Conservation (phyloP, 192 early-diverging fungal genomes). For the Rhizophagus prolifer region DNA sequence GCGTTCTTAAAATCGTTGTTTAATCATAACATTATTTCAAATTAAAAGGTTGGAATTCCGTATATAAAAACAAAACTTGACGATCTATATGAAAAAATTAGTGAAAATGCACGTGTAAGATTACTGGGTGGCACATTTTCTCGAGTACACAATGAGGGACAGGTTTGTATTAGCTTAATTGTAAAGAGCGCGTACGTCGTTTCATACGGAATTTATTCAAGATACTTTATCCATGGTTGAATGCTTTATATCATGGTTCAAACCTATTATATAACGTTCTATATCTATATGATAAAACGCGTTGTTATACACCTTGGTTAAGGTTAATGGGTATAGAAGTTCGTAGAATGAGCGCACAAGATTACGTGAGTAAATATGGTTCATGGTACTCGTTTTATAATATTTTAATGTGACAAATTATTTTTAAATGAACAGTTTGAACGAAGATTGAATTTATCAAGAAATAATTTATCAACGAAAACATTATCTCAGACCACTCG, state of each 20-base stretch:
- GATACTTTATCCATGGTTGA: slow-evolving; percentile 69
- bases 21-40: neutral
- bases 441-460: neutral
- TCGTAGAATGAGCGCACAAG: slow-evolving; percentile 75
- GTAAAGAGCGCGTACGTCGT: neutral
- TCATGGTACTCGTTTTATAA: neutral
- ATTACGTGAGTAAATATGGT: slow-evolving; percentile 65
- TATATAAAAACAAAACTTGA: slow-evolving; percentile 75
- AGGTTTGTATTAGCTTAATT: neutral
- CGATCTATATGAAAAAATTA: slow-evolving; percentile 65
- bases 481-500: slow-evolving; percentile 18
- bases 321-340: slow-evolving; percentile 75
- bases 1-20: neutral
- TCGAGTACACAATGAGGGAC: slow-evolving; percentile 30
- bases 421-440: slow-evolving; percentile 25
- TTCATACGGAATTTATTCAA: slow-evolving; percentile 29
- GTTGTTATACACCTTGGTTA: slow-evolving; percentile 82
- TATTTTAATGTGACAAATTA: neutral
- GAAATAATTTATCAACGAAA: slow-evolving; percentile 12
- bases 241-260: slow-evolving; percentile 67
- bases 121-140: slow-evolving; percentile 60
- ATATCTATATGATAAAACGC: slow-evolving; percentile 84
- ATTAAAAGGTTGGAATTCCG: slow-evolving; percentile 62
- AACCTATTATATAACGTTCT: slow-evolving; percentile 69
- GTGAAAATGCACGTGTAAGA: slow-evolving; percentile 61